These are phyloP conservation scores for Royoungia palumana DNA, from an alignment of 768 basidiomycete species.

Conservation along the genomic window DNA sequence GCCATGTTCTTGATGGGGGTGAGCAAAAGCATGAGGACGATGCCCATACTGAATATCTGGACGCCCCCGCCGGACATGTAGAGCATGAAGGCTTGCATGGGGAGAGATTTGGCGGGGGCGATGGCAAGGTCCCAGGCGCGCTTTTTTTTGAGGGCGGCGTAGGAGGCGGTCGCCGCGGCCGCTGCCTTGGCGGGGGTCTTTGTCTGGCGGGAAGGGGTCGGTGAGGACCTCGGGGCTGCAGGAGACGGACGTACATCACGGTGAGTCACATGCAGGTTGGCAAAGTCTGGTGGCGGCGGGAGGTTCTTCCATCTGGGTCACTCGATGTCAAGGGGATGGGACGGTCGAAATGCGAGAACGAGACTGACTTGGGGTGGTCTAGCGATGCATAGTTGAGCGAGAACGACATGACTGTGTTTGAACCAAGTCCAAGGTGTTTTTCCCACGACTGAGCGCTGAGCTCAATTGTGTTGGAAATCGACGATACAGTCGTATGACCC, in stretches of 20 bases:
- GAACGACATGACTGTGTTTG: slow-evolving; percentile 20
- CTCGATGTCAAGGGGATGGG: not conserved
- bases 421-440: too few species aligned
- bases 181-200: slow-evolving; percentile 37
- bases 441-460: too few species aligned
- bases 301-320: slow-evolving; percentile 56
- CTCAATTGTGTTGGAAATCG: too few species aligned
- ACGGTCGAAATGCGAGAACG: not conserved
- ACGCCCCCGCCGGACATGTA: slow-evolving; percentile 98
- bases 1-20: slow-evolving; percentile 82
- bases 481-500: too few species aligned
- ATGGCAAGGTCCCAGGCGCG: slow-evolving; percentile 86
- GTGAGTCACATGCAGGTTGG: slow-evolving; percentile 38
- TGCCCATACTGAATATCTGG: slow-evolving; percentile 96
- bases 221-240: not conserved
- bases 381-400: slow-evolving; percentile 32
- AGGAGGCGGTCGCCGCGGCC: slow-evolving; percentile 41
- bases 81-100: slow-evolving; percentile 98
- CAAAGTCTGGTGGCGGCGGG: slow-evolving; percentile 67
- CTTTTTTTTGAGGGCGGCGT: slow-evolving; percentile 67
- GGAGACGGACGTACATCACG: slow-evolving; percentile 6
- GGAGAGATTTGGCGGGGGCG: slow-evolving; percentile 82
- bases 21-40: slow-evolving; percentile 88
- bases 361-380: slow-evolving; percentile 27
- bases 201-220: slow-evolving; percentile 35